Evolutionary conservation across 768 basidiomycete genomes (phyloP), one percentile per base, ranked within the genome.

Genomic region (Chalciporus pseudorubinellus): DNA sequence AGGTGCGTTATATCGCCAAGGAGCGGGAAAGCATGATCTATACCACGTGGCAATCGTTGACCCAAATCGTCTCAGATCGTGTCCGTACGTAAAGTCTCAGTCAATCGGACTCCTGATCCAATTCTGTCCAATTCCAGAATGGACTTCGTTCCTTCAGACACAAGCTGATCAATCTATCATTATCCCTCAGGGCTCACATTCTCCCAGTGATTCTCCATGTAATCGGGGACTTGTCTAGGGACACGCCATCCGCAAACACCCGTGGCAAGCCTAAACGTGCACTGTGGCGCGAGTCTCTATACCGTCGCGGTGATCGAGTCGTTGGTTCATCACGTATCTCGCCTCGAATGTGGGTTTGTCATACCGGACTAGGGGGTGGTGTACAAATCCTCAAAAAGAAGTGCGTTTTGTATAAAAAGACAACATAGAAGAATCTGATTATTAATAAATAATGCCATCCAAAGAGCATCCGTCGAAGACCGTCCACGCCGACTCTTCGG

Each of bases 31-130:
- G 48, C 21, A 39, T 41, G n/a, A 31, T 20, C 41, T n/a, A 33
- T 50, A 50, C 67, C 67, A 67, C 66, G 66, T 67, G 67, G 53
- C 38, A 6, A 22, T 6, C 13, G 19, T 53, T 54, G n/a, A 24
- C 24, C 24, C 39, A 39, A 33, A 24, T 24, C 24, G 24, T 24
- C 24, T 24, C 38, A 13, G 7, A 22, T 4, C n/a, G 10, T 18
- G 43, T 41, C 28, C 34, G 7, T 53, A 46, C 54, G 52, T 53
- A 55, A 55, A 52, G 16, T 52, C 4, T 14, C 26, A 39, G 18
- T 18, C 40, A 39, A 28, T 31, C 33, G 38, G 21, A 19, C 42
- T n/a, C 22, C 24, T 40, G 20, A 12, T n/a, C 26, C 33, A 19
- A n/a, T n/a, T n/a, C n/a, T n/a, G n/a, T n/a, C n/a, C n/a, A n/a